These are phyloP conservation scores for Leptoxyphium fumago DNA, from an alignment of 2,329 filamentous ascomycete species.

Conservation along the genomic window DNA sequence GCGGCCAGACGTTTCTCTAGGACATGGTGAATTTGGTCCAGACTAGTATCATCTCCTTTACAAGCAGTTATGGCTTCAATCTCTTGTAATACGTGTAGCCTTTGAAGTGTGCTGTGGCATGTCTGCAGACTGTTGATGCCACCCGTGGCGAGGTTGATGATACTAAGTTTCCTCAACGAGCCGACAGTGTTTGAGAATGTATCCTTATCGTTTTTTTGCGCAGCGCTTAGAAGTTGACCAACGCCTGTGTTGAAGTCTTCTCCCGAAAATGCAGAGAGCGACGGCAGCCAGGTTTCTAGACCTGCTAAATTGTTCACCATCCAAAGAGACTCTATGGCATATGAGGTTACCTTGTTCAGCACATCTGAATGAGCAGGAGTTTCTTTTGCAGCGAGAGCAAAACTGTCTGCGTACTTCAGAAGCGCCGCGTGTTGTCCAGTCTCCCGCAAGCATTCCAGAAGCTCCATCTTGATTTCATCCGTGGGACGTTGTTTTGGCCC, in stretches of 20 bases:
- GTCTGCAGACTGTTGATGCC: constrained; percentile 68
- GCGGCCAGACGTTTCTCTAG: constrained; percentile 71
- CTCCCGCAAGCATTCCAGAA: constrained; percentile 79
- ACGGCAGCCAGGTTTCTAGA: constrained; percentile 45
- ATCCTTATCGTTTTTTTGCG: constrained; percentile 33
- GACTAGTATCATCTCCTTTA: constrained; percentile 2
- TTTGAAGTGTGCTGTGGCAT: constrained; percentile 72
- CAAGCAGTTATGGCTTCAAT: constrained; percentile 57
- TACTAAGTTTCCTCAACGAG: constrained; percentile 53
- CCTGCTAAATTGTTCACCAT: constrained; percentile 69
- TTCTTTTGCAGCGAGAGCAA: constrained; percentile 33
- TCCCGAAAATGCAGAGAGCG: constrained; percentile 31
- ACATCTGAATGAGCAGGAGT: not conserved
- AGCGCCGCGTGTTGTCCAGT: constrained; percentile 70
- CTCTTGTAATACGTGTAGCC: constrained; percentile 76
- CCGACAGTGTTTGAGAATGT: constrained; percentile 45
- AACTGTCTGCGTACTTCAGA: constrained; percentile 71
- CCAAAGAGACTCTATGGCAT: constrained; percentile 86
- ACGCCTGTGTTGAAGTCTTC: constrained; percentile 73
- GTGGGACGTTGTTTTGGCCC: constrained; percentile 54
- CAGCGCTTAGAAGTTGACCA: constrained; percentile 48
- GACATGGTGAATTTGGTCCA: constrained; percentile 17
- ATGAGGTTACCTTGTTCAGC: constrained; percentile 46
- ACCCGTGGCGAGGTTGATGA: constrained; percentile 59
- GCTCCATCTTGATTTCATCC: constrained; percentile 61